Evolutionary conservation across 164 flowering plant genomes (phyloP), one percentile per base, ranked within the genome.

Genomic region (Dillenia turbinata): DNA sequence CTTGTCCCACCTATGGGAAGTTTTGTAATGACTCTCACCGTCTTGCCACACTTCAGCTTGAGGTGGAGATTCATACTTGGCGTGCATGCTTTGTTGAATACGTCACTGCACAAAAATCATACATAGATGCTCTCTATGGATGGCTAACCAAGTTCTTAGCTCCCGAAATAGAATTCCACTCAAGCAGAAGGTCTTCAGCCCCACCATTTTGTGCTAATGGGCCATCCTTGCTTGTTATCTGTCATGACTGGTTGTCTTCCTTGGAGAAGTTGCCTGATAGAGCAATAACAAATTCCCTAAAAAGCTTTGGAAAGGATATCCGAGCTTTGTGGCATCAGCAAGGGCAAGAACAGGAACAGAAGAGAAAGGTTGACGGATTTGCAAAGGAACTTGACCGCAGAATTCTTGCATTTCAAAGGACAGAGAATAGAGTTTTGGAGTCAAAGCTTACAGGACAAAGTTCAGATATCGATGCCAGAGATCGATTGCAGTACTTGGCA

Each of bases 301-400:
- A 81, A 75, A 81, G 88, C 75, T 87, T 89, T 62, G 74, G 77
- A 10, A 85, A 78, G 71, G 96, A 93, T 73, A 77, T 90, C 9
- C 79, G 75, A 56, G 89, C 92, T 10, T 68, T 93, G 67, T 85
- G 86, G 87, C 56, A 57, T 69, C 94, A 86, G 50, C 96, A 90
- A 70, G 92, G 91, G 60, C 83, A 89, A 70, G 97, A 93, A 54
- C 92, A 81, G 66, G 83, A 79, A 9, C 97, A 85, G 60, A 90
- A 83, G 82, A 75, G 92, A 71, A 93, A 82, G 79, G 95, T 90
- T 10, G 97, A 89, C 44, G 68, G 71, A 44, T 62, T 89, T 26
- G 81, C 91, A 0, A 89, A 87, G 74, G 95, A 89, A 63, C 78
- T 89, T 0, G 93, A 93, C 56, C 73, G 78, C 59, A 84, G 83